These are phyloP conservation scores for Cucurbitaria berberidis DNA, from an alignment of 2,329 filamentous ascomycete genomes.

Conservation along the genomic window DNA sequence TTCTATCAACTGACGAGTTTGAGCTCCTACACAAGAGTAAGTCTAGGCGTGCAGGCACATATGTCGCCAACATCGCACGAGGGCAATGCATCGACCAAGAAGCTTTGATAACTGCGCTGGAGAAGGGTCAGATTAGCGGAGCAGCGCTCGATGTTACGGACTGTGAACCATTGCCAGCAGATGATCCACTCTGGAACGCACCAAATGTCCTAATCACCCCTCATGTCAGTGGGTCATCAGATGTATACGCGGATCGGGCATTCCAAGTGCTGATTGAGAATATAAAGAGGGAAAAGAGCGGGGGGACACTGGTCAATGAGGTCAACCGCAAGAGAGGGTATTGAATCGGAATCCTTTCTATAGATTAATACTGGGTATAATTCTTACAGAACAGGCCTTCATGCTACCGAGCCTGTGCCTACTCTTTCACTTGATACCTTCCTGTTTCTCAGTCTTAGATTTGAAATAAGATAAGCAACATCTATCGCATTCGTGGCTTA, in stretches of 20 bases:
- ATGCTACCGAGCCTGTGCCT: constrained; percentile 3
- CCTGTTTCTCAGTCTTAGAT: background rate
- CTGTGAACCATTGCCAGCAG: constrained; percentile 74
- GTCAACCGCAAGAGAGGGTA: constrained; percentile 68
- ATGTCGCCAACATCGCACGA: constrained; percentile 74
- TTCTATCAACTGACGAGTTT: constrained; percentile 63
- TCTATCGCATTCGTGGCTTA: constrained; percentile 6
- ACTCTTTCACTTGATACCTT: constrained; percentile 4
- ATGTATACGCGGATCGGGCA: constrained; percentile 62
- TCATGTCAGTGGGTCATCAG: constrained; percentile 64
- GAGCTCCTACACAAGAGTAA: constrained; percentile 56
- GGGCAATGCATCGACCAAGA: constrained; percentile 67
- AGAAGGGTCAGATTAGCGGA: constrained; percentile 63
- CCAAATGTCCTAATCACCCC: constrained; percentile 73
- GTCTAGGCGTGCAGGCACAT: constrained; percentile 58
- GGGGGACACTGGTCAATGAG: constrained; percentile 65
- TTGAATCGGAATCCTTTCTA: constrained; percentile 41
- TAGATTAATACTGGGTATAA: constrained; percentile 7
- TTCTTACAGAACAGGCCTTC: constrained; percentile 5
- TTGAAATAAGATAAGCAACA: background rate
- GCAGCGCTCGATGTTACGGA: constrained; percentile 81
- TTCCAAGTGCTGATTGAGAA: constrained; percentile 66
- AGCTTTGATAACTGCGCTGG: constrained; percentile 68
- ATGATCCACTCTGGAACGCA: constrained; percentile 72
- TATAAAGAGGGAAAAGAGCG: constrained; percentile 59